Evolutionary conservation across 768 basidiomycete species (phyloP).

Genomic region (Suillus spraguei): DNA sequence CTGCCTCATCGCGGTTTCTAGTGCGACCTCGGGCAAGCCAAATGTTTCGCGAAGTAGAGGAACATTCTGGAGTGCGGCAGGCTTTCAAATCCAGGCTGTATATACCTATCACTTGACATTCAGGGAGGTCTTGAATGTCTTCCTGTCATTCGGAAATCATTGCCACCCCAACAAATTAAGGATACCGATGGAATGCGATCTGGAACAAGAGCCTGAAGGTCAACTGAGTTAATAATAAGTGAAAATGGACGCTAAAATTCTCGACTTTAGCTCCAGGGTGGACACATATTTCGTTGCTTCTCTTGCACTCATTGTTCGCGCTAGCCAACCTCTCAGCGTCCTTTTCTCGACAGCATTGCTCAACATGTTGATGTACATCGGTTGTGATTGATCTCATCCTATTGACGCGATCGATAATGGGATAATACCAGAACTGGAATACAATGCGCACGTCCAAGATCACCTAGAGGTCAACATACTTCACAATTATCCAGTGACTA

Average conservation of each 20-base stretch:
- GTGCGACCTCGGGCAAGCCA: conserved; percentile 19
- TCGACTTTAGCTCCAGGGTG: conserved; percentile 12
- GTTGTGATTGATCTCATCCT: conserved; percentile 25
- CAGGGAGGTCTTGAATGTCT: too few relatives aligned
- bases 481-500: not conserved
- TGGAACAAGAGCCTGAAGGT: conserved; percentile 14
- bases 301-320: conserved; percentile 21
- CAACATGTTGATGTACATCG: conserved; percentile 26
- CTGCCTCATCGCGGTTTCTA: conserved; percentile 15
- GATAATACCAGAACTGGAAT: conserved; percentile 21
- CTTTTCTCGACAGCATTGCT: conserved; percentile 22
- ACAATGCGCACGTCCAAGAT: conserved; percentile 18
- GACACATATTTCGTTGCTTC: conserved; percentile 16
- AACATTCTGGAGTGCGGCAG: not conserved
- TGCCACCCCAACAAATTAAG: conserved; percentile 11
- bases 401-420: conserved; percentile 21
- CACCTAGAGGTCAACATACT: conserved; percentile 19
- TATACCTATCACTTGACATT: too few relatives aligned
- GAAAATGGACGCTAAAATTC: not conserved
- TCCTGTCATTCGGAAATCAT: conserved; percentile 10
- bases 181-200: conserved; percentile 14
- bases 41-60: conserved; percentile 9
- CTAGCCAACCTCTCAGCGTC: conserved; percentile 17
- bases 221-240: not conserved
- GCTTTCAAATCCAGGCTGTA: not conserved